Percentiles rank a stretch among this genome's conserved stretches.
phyloP scores from a whole-genome alignment of 2,329 filamentous ascomycete species.

The Fusarium buharicum region DNA sequence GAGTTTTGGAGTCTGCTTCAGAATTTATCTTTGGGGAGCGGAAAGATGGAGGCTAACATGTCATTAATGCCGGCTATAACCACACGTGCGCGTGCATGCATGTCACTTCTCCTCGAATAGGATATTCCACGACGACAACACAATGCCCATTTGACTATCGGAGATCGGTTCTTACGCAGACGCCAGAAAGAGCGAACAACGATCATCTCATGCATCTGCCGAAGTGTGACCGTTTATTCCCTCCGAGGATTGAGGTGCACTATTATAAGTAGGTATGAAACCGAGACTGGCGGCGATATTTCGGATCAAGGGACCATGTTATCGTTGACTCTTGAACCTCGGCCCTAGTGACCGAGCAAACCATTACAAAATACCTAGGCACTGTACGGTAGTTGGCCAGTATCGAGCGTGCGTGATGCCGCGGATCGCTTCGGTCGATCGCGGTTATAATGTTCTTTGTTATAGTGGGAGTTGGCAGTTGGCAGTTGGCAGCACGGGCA shows the following conservation, averaged over 20 bases:
- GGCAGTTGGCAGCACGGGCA: conserved; percentile 16
- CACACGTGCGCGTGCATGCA: conserved; percentile 24
- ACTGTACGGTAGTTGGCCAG: background rate
- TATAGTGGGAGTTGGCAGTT: background rate
- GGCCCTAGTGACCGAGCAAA: conserved; percentile 36
- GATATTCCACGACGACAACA: conserved; percentile 6
- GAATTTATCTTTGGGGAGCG: conserved; percentile 15
- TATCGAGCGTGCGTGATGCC: conserved; percentile 2
- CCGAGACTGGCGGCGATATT: conserved; percentile 13
- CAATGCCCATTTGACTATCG: background rate
- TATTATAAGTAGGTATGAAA: background rate
- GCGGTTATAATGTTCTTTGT: conserved; percentile 4
- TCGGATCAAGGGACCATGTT: conserved; percentile 44
- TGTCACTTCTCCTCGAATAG: conserved; percentile 12
- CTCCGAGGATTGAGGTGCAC: background rate
- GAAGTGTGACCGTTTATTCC: conserved; percentile 15
- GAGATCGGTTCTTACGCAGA: conserved; percentile 4
- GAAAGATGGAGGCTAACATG: conserved; percentile 38
- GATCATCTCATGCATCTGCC: background rate
- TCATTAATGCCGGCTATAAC: conserved; percentile 34
- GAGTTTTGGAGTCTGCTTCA: conserved; percentile 16
- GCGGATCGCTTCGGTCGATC: conserved; percentile 13
- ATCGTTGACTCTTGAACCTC: conserved; percentile 35
- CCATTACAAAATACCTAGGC: background rate
- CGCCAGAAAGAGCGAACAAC: background rate